Percentiles rank a stretch among this genome's conserved stretches.
phyloP scores from a whole-genome alignment of 805 yeast species.

The Kodamaea laetipori region DNA sequence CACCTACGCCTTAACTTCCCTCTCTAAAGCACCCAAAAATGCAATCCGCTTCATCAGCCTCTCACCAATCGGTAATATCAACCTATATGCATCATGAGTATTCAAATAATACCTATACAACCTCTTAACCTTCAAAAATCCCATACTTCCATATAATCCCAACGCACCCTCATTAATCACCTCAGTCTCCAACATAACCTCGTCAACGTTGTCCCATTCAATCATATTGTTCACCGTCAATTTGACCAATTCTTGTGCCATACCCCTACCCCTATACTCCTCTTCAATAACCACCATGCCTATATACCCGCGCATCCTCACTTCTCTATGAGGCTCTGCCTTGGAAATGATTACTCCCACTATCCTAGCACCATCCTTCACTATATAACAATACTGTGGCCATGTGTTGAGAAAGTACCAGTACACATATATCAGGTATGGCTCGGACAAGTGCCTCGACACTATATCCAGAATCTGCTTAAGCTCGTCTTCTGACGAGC shows the following conservation, averaged over 20 bases:
- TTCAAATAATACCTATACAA: conserved; percentile 85
- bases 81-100: conserved; percentile 88
- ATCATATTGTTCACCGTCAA: conserved; percentile 66
- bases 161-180: conserved; percentile 75
- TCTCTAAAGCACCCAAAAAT: conserved; percentile 34
- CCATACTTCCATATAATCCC: conserved; percentile 68
- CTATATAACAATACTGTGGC: conserved; percentile 82
- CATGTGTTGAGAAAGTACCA: conserved; percentile 86
- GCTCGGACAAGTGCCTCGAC: conserved; percentile 80
- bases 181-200: conserved; percentile 91
- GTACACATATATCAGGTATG: conserved; percentile 91
- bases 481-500: conserved; percentile 40
- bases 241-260: conserved; percentile 73
- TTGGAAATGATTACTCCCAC: conserved; percentile 89
- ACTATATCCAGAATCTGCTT: conserved; percentile 57
- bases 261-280: conserved; percentile 71
- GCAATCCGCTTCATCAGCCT: conserved; percentile 51
- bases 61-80: conserved; percentile 77
- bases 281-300: conserved; percentile 93
- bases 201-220: conserved; percentile 68
- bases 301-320: conserved; percentile 82
- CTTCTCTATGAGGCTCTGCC: conserved; percentile 72
- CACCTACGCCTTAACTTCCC: no score
- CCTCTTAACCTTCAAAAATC: conserved; percentile 73
- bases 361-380: conserved; percentile 42